Evolutionary conservation across 352 stramenopile genomes (phyloP), one percentile per base, ranked within the genome.

Genomic region (Globisporangium rhizosaccharum): DNA sequence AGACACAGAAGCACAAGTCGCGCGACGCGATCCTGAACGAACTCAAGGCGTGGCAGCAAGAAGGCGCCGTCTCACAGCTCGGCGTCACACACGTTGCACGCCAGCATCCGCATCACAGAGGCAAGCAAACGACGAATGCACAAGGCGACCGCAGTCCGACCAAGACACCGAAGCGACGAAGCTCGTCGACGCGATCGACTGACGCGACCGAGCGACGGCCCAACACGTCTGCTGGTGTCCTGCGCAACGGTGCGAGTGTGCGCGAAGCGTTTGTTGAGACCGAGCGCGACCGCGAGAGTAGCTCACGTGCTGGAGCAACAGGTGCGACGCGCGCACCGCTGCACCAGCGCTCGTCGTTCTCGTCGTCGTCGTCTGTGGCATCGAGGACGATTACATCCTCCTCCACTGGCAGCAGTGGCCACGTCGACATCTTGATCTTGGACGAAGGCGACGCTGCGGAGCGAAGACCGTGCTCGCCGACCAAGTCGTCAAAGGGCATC

Each of bases 11-110:
- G n/a, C 70, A 77, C 58, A 87, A 82, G 53, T 88, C 76, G 0
- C 72, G 79, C 12, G 79, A 86, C 36, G 72, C 78, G 14, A 87
- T 89, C 54, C 52, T 92, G 26, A 67, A 75, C 41, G 80, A 90
- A 33, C 70, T 92, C 4, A 77, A 75, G 28, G 70, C 68, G 17
- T 92, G 82, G 82, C 79, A 83, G 55, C 56, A 88, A 17, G 80
- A 92, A 45, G 79, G 73, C 39, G 58, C 71, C 5, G 68, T 71
- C 1, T 79, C 71, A 0, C 66, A 73, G 11, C 41, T 82, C 14
- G 76, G 76, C 2, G 75, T 84, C 20, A 67, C 55, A 7, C 61
- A 67, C 42, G 28, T 58, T 15, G 23, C 48, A 3, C 41, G 25
- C 18, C 51, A 62, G 3, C 57, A 60, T 39, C 25, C 51, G 23